Percentiles rank a stretch among this genome's conserved stretches.
Conservation (phyloP, 176 grass and related monocot species). For the Carex littledalei region DNA sequence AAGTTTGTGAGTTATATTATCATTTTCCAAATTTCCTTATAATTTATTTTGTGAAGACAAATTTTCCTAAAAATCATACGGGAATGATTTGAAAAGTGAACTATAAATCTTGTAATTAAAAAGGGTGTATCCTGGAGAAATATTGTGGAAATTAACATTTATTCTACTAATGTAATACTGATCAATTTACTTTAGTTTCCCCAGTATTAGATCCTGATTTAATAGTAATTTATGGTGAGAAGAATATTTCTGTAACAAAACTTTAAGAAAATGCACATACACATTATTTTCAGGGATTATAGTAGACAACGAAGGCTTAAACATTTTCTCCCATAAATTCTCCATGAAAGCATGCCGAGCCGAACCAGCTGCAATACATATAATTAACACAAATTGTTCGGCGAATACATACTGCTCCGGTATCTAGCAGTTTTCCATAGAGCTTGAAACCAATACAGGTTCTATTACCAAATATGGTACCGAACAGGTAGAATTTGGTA, state of each 20-base stretch:
- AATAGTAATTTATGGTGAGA: not conserved
- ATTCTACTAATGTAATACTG: not conserved
- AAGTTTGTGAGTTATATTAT: not conserved
- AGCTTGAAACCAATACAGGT: not conserved
- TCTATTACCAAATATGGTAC: not conserved
- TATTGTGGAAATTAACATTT: not conserved
- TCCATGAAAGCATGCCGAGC: conserved; percentile 67
- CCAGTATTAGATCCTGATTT: not conserved
- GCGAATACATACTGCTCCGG: not conserved
- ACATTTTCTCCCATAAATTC: conserved; percentile 74
- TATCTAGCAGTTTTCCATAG: not conserved
- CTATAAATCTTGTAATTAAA: not conserved
- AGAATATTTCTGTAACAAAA: not conserved
- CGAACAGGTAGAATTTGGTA: not conserved
- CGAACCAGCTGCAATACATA: conserved; percentile 21
- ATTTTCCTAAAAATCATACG: not conserved
- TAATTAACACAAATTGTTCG: not conserved
- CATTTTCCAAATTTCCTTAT: not conserved
- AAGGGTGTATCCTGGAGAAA: not conserved
- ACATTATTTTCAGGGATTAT: conserved; percentile 62
- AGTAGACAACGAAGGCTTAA: conserved; percentile 82
- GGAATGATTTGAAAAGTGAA: not conserved
- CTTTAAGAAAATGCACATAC: conserved; percentile 23
- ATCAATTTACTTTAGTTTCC: not conserved
- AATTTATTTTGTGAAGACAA: not conserved